Conservation (phyloP, 1,139 yeast species). For the Scheffersomyces illinoinensis region DNA sequence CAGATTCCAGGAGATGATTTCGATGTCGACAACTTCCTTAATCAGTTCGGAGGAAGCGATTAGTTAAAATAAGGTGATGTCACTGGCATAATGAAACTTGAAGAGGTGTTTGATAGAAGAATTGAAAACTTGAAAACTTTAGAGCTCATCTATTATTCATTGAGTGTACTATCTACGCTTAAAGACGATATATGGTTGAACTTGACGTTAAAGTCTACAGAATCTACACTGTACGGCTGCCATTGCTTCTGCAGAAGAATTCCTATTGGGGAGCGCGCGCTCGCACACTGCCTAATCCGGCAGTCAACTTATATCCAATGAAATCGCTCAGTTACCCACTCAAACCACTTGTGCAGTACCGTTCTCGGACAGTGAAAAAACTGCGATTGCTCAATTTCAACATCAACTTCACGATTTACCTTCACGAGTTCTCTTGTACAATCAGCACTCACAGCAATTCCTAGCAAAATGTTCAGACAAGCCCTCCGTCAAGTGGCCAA, state of each 20-base stretch:
- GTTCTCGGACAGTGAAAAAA: background rate
- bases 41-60: slow-evolving; percentile 43
- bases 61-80: slow-evolving; percentile 3
- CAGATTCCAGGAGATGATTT: slow-evolving; percentile 33
- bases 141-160: too few relatives aligned
- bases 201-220: too few relatives aligned
- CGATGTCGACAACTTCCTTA: slow-evolving; percentile 49
- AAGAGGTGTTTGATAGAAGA: background rate
- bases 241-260: background rate
- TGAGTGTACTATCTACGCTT: too few relatives aligned
- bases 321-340: slow-evolving; percentile 15
- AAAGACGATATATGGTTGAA: background rate
- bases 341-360: background rate
- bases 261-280: background rate
- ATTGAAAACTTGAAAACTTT: background rate
- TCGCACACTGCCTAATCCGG: slow-evolving; percentile 26
- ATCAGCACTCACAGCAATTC: background rate
- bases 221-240: background rate
- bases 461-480: slow-evolving; percentile 62
- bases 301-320: slow-evolving; percentile 32
- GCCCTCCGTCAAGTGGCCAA: slow-evolving; percentile 66
- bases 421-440: slow-evolving; percentile 1
- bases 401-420: background rate
- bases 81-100: background rate
- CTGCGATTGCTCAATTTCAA: background rate